Evolutionary conservation across 495 filamentous ascomycete species (phyloP).

Genomic region (Hypoxylon cercidicola): DNA sequence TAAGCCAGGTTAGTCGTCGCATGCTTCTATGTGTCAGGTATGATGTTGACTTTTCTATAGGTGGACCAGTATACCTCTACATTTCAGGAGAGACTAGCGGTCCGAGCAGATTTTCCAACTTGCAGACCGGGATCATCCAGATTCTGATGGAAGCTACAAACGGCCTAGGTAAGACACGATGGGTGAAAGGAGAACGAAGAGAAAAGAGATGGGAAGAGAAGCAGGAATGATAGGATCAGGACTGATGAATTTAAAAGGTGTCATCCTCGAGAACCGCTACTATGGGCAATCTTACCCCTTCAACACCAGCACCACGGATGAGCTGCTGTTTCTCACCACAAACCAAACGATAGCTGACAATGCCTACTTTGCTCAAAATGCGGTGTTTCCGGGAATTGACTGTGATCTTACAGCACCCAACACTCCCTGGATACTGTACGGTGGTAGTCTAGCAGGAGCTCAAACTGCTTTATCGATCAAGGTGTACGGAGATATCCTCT

Average conservation of each 20-base stretch:
- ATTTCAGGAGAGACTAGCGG: constrained; percentile 56
- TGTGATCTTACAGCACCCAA: constrained; percentile 49
- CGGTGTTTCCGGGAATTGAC: constrained; percentile 51
- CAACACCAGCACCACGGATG: constrained; percentile 54
- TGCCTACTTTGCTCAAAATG: constrained; percentile 58
- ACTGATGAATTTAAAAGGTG: constrained; percentile 36
- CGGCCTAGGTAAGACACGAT: constrained; percentile 46
- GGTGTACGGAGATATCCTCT: constrained; percentile 53
- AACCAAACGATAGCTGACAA: constrained; percentile 61
- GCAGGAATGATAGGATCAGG: neutral
- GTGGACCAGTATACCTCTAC: constrained; percentile 59
- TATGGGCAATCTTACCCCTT: constrained; percentile 58
- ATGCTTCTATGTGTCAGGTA: neutral
- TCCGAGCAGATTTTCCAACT: constrained; percentile 46
- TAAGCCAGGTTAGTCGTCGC: constrained; percentile 47
- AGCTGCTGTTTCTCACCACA: constrained; percentile 56
- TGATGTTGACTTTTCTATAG: constrained; percentile 25
- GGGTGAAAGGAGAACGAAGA: neutral
- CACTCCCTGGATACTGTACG: constrained; percentile 59
- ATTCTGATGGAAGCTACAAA: constrained; percentile 59
- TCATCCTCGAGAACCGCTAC: constrained; percentile 60
- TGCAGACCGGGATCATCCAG: constrained; percentile 55
- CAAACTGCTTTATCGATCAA: constrained; percentile 58
- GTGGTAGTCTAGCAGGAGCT: constrained; percentile 55
- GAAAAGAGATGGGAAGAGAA: neutral